Evolutionary conservation across 2,329 filamentous ascomycete genomes (phyloP).

Genomic region (Neopestalotiopsis sp.): DNA sequence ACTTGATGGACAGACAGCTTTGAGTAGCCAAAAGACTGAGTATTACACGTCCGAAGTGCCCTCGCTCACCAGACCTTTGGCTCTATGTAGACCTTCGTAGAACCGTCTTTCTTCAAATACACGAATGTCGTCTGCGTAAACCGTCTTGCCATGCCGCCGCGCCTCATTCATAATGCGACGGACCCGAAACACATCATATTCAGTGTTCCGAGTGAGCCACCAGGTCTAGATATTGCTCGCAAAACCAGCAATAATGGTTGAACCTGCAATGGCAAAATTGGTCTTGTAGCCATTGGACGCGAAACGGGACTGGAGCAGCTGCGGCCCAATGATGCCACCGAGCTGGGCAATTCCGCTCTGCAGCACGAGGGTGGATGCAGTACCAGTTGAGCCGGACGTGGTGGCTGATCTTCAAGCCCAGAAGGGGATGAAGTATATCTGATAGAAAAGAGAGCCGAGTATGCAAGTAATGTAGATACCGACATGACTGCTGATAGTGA

Average conservation of each 20-base stretch:
- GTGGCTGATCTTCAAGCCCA: slow-evolving; percentile 51
- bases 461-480: slow-evolving; percentile 50
- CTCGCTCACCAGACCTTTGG: background rate
- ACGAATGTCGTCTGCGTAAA: slow-evolving; percentile 41
- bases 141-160: slow-evolving; percentile 21
- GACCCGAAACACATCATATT: slow-evolving; percentile 31
- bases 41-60: background rate
- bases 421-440: slow-evolving; percentile 49
- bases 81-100: slow-evolving; percentile 1
- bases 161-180: slow-evolving; percentile 26
- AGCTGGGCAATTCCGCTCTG: slow-evolving; percentile 50
- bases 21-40: background rate
- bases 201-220: slow-evolving; percentile 32
- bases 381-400: slow-evolving; percentile 46
- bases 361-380: slow-evolving; percentile 49
- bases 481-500: slow-evolving; percentile 41
- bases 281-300: slow-evolving; percentile 45
- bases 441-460: slow-evolving; percentile 50
- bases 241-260: slow-evolving; percentile 29
- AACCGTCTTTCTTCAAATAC: slow-evolving; percentile 17
- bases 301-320: slow-evolving; percentile 48
- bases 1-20: background rate
- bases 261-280: slow-evolving; percentile 32
- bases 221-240: slow-evolving; percentile 32
- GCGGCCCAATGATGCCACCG: slow-evolving; percentile 50